Evolutionary conservation across 2,329 filamentous ascomycete genomes (phyloP).

Genomic region (Geosmithia flava): DNA sequence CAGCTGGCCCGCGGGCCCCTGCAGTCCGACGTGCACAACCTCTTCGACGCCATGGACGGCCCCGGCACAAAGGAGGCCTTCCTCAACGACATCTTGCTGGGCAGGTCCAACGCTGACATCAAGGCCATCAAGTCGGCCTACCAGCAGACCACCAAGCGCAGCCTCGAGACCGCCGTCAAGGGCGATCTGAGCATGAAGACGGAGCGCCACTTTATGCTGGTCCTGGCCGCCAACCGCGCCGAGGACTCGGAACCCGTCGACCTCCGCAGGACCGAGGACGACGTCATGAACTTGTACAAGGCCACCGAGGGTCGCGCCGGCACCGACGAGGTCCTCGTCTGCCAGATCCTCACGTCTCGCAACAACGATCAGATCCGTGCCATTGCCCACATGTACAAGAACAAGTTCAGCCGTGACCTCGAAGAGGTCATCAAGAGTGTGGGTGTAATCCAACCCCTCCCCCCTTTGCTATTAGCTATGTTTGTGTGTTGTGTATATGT

Average conservation of each 20-base stretch:
- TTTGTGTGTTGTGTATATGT: conserved; percentile 11
- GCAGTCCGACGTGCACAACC: conserved; percentile 57
- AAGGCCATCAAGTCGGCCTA: conserved; percentile 76
- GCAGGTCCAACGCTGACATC: conserved; percentile 77
- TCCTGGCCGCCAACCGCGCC: conserved; percentile 59
- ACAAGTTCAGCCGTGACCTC: conserved; percentile 58
- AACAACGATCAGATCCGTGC: conserved; percentile 78
- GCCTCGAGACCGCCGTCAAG: conserved; percentile 60
- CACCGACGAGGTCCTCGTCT: conserved; percentile 66
- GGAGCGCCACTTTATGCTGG: conserved; percentile 71
- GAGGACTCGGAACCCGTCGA: conserved; percentile 69
- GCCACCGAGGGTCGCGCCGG: conserved; percentile 63
- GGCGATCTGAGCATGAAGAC: conserved; percentile 80
- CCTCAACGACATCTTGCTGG: conserved; percentile 76
- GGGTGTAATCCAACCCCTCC: too few species aligned
- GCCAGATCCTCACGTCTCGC: conserved; percentile 61
- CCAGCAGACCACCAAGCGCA: conserved; percentile 49
- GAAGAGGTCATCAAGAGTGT: conserved; percentile 62
- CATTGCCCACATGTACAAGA: conserved; percentile 62
- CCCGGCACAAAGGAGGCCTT: conserved; percentile 76
- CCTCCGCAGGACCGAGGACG: conserved; percentile 60
- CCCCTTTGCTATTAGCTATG: too few species aligned
- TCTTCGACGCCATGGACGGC: conserved; percentile 64
- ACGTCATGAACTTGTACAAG: conserved; percentile 64
- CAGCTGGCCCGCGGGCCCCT: conserved; percentile 71